A percentile compares a stretch with the other conserved stretches of the same genome.
These are phyloP conservation scores for Sugiyamaella pinicola DNA, from an alignment of 1,139 yeast genomes.

Conservation along the genomic window DNA sequence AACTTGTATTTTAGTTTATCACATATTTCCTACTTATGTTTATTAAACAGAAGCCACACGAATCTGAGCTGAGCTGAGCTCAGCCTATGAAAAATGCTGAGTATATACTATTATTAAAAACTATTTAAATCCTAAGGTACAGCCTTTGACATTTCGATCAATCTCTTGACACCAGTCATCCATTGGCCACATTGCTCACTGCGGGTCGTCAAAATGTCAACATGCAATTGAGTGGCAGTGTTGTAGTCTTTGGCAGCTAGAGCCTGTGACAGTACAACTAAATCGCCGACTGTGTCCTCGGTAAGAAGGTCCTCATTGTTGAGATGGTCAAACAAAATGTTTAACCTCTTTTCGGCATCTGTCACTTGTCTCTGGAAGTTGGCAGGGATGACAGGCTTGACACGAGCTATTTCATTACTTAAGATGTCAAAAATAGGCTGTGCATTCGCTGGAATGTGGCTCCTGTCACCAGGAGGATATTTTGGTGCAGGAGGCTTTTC, in stretches of 20 bases:
- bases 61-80: background rate
- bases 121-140: slow-evolving; percentile 24
- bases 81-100: background rate
- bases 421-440: slow-evolving; percentile 62
- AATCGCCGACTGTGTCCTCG: slow-evolving; percentile 55
- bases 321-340: slow-evolving; percentile 76
- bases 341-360: slow-evolving; percentile 82
- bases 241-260: slow-evolving; percentile 58
- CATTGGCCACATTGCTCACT: slow-evolving; percentile 85
- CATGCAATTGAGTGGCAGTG: slow-evolving; percentile 54
- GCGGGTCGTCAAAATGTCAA: slow-evolving; percentile 65
- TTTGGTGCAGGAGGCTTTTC: slow-evolving; percentile 44
- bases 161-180: slow-evolving; percentile 89
- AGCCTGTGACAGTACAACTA: slow-evolving; percentile 55
- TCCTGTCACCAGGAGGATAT: slow-evolving; percentile 70
- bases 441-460: slow-evolving; percentile 64
- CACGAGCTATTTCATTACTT: slow-evolving; percentile 55
- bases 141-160: slow-evolving; percentile 66
- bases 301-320: slow-evolving; percentile 71
- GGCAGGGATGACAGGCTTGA: slow-evolving; percentile 76
- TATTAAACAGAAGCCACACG: too few relatives aligned
- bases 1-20: slow-evolving; percentile 26
- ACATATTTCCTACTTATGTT: background rate
- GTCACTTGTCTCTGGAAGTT: slow-evolving; percentile 70
- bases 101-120: slow-evolving; percentile 8